Conservation (phyloP, 257 asterid genomes). For the Fraxinus excelsior region DNA sequence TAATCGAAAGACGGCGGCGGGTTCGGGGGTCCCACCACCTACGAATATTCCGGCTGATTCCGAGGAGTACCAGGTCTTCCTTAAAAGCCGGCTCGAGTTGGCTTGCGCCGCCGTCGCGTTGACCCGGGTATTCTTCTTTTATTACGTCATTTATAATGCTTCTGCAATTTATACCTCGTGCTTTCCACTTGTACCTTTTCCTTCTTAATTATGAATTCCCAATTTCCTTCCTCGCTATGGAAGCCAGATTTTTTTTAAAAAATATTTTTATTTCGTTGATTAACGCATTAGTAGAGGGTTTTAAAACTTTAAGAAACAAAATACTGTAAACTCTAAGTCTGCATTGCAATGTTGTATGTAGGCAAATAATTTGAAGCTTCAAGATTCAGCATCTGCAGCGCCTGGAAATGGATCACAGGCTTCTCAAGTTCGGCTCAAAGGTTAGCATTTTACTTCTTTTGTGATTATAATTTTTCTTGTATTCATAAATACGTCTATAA, state of each 20-base stretch:
- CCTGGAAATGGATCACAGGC: conserved; percentile 51
- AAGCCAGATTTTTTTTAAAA: neutral
- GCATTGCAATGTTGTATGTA: conserved; percentile 21
- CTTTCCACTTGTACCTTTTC: neutral
- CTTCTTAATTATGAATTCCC: neutral
- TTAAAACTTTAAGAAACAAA: neutral
- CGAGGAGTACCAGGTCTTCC: conserved; percentile 64
- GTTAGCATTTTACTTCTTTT: conserved; percentile 28
- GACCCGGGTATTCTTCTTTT: conserved; percentile 48
- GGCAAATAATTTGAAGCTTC: conserved; percentile 54
- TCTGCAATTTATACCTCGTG: neutral
- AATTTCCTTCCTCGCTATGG: neutral
- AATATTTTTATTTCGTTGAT: neutral
- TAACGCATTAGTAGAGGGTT: neutral
- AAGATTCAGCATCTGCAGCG: conserved; percentile 37
- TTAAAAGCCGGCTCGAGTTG: conserved; percentile 74
- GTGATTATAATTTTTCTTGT: neutral
- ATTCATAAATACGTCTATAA: no score
- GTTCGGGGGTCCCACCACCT: conserved; percentile 27
- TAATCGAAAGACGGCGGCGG: conserved; percentile 4
- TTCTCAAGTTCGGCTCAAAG: conserved; percentile 39
- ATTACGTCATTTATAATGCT: neutral
- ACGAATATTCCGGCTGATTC: conserved; percentile 57
- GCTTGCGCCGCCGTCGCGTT: conserved; percentile 95
- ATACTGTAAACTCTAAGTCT: neutral